Conservation (phyloP, 257 asterid species). For the Forsythia viridissima region DNA sequence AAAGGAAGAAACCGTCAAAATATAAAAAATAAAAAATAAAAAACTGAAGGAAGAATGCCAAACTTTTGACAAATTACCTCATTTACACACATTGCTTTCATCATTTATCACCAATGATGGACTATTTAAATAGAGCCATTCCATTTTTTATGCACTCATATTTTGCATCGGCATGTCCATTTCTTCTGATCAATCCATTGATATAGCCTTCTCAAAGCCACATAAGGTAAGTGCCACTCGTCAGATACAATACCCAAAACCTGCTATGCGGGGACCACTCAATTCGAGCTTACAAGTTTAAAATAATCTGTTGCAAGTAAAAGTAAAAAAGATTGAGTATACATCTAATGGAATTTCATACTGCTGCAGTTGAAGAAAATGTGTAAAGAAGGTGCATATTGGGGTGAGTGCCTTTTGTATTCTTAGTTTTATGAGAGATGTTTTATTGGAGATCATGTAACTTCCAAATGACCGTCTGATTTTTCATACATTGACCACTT, state of each 20-base stretch:
- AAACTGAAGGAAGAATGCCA: neutral
- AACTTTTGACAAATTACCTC: neutral
- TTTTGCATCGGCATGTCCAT: neutral
- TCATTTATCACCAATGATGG: neutral
- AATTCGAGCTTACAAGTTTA: neutral
- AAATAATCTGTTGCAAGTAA: neutral
- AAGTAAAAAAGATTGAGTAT: neutral
- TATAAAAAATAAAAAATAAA: no score
- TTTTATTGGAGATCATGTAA: neutral
- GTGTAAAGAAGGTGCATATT: slow-evolving; percentile 92
- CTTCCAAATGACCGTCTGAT: neutral
- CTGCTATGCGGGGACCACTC: neutral
- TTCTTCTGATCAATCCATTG: neutral
- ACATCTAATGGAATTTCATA: slow-evolving; percentile 23
- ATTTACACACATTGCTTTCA: neutral
- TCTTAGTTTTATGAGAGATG: neutral
- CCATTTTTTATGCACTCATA: neutral
- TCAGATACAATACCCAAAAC: neutral
- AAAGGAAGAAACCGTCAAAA: neutral
- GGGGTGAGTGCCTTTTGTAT: slow-evolving; percentile 64
- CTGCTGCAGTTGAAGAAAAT: slow-evolving; percentile 77
- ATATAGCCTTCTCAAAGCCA: neutral
- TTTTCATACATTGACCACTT: neutral
- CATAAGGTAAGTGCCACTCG: neutral
- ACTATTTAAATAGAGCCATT: neutral